A percentile compares a stretch with the other conserved stretches of the same genome.
Conservation (phyloP, 352 stramenopile species). For the Thalassiosira ordinaria region DNA sequence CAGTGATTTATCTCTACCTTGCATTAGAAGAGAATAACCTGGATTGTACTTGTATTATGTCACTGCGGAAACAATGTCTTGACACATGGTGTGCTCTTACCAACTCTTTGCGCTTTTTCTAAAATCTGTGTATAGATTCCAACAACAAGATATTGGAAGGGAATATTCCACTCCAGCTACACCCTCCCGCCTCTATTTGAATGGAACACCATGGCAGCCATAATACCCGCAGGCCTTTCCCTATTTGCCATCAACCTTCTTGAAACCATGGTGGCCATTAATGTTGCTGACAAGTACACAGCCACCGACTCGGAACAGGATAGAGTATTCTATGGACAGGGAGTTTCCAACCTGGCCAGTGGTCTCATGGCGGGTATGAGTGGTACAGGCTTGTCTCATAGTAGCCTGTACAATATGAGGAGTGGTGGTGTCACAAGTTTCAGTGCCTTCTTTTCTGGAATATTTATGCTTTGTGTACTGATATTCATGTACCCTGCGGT, state of each 20-base stretch:
- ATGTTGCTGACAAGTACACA: constrained; percentile 50
- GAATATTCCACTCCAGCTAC: constrained; percentile 38
- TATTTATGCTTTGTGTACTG: no score
- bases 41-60: constrained; percentile 2
- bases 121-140: constrained; percentile 29
- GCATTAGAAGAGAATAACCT: constrained; percentile 30
- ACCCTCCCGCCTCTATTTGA: constrained; percentile 51
- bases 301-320: constrained; percentile 30
- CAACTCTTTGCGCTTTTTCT: neutral
- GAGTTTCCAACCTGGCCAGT: constrained; percentile 52
- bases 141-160: constrained; percentile 32
- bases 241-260: constrained; percentile 90
- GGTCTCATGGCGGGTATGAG: constrained; percentile 58
- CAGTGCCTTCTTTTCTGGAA: no score
- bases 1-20: no score
- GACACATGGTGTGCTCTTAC: neutral
- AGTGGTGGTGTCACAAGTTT: no score
- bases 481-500: no score
- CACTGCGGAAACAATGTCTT: no score
- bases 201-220: constrained; percentile 56
- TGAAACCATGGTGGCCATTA: constrained; percentile 74
- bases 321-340: constrained; percentile 48
- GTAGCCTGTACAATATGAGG: no score
- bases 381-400: no score
- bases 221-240: constrained; percentile 86